phyloP scores from a whole-genome alignment of 345 rosid genomes.

The Kernera saxatilis region DNA sequence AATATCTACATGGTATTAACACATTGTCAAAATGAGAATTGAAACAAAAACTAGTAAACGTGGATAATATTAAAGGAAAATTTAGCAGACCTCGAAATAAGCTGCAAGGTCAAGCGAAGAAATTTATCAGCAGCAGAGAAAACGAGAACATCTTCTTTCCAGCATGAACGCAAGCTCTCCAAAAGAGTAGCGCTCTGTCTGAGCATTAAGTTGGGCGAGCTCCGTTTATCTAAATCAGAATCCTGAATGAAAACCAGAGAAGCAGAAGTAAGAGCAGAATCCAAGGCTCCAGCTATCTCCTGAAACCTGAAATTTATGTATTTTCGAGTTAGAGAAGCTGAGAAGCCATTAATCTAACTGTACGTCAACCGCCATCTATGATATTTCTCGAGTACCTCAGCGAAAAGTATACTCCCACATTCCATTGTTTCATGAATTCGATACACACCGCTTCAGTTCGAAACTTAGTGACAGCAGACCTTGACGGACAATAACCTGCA shows the following conservation, averaged over 20 bases:
- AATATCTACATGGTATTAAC: conserved; percentile 43
- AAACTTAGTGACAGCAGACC: conserved; percentile 85
- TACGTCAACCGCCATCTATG: background rate
- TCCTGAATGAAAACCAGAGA: conserved; percentile 63
- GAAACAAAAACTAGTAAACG: background rate
- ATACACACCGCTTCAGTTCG: conserved; percentile 62
- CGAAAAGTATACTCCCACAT: conserved; percentile 89
- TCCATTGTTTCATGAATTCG: conserved; percentile 97
- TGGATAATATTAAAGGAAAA: background rate
- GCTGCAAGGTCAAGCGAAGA: conserved; percentile 95
- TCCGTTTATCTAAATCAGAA: conserved; percentile 38
- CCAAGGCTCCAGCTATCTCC: conserved; percentile 93
- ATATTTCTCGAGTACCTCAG: conserved; percentile 52
- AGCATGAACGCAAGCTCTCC: conserved; percentile 82
- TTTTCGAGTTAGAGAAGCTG: conserved; percentile 10
- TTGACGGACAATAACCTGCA: conserved; percentile 96
- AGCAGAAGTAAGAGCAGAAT: conserved; percentile 62
- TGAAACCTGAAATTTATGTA: conserved; percentile 61
- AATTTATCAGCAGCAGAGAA: conserved; percentile 90
- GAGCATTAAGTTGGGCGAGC: conserved; percentile 42
- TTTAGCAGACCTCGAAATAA: conserved; percentile 67
- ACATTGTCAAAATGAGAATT: background rate
- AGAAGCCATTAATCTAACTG: background rate
- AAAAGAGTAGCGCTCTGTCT: conserved; percentile 75
- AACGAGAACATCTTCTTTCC: conserved; percentile 93